phyloP scores from a whole-genome alignment of 768 basidiomycete species.

The Trametes cubensis region DNA sequence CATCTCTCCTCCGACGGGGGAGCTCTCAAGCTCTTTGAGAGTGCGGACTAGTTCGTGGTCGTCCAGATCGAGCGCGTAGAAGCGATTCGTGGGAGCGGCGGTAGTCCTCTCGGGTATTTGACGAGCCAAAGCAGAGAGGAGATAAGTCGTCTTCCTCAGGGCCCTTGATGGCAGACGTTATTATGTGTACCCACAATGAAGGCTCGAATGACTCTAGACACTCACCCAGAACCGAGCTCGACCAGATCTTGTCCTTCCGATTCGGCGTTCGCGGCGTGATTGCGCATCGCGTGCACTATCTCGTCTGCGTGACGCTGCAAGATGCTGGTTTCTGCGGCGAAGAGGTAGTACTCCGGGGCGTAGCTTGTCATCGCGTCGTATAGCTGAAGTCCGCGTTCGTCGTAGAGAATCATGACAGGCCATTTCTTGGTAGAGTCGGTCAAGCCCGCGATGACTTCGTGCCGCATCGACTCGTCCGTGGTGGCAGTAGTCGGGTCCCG shows the following conservation, averaged over 20 bases:
- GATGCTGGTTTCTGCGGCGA: conserved; percentile 84
- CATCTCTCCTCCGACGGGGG: conserved; percentile 62
- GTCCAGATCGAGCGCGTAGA: conserved; percentile 95
- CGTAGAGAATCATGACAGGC: conserved; percentile 81
- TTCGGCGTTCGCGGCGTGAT: conserved; percentile 31
- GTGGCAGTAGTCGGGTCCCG: neutral
- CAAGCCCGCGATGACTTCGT: conserved; percentile 60
- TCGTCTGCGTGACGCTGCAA: conserved; percentile 70
- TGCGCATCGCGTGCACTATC: conserved; percentile 75
- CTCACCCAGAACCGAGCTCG: conserved; percentile 93
- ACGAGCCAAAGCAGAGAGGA: conserved; percentile 73
- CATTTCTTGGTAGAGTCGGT: conserved; percentile 55
- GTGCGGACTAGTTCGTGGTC: conserved; percentile 82
- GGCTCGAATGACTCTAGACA: conserved; percentile 20
- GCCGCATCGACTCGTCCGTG: conserved; percentile 33
- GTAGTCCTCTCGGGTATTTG: conserved; percentile 44
- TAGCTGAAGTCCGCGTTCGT: conserved; percentile 79
- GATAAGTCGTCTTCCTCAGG: conserved; percentile 84
- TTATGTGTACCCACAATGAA: too few species aligned
- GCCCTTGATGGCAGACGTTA: conserved; percentile 48
- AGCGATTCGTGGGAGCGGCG: conserved; percentile 59
- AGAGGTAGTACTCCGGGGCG: conserved; percentile 86
- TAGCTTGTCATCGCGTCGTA: conserved; percentile 85
- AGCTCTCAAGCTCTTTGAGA: conserved; percentile 64
- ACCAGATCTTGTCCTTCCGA: conserved; percentile 62